These are phyloP conservation scores for Asterochloris sp. DNA, from an alignment of 139 green algal species.

Conservation along the genomic window DNA sequence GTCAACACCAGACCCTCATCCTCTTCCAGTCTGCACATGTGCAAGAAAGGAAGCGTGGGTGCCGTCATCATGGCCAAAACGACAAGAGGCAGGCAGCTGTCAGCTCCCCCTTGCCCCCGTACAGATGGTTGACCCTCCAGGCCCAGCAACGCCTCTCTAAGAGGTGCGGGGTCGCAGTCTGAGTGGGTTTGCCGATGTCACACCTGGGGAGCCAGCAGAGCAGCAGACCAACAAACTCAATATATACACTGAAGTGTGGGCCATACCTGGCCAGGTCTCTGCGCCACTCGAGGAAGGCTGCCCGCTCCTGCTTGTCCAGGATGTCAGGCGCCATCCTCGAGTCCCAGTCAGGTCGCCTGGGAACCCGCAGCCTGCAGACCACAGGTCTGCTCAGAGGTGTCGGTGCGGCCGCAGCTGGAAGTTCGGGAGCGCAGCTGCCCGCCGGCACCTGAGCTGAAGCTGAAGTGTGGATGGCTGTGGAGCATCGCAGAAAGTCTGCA, in stretches of 20 bases:
- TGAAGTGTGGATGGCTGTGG: not conserved
- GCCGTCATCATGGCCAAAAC: not conserved
- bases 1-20: slow-evolving; percentile 88
- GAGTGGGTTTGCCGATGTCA: no score
- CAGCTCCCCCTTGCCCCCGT: no score
- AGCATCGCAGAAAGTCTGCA: not conserved
- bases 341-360: slow-evolving; percentile 79
- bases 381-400: not conserved
- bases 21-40: slow-evolving; percentile 65
- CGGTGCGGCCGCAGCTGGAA: no score
- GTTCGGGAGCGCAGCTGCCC: no score
- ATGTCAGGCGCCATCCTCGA: slow-evolving; percentile 64
- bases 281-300: slow-evolving; percentile 88
- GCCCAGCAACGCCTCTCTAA: no score
- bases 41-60: not conserved
- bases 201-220: no score
- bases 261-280: slow-evolving; percentile 53
- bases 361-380: slow-evolving; percentile 51
- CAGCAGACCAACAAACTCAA: no score
- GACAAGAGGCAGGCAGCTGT: not conserved
- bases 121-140: no score
- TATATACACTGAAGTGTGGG: no score
- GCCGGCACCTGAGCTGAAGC: no score
- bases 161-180: no score
- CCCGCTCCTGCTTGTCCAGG: slow-evolving; percentile 75